These are phyloP conservation scores for Ustilago esculenta DNA, from an alignment of 1,284 basidiomycete genomes.

Conservation along the genomic window DNA sequence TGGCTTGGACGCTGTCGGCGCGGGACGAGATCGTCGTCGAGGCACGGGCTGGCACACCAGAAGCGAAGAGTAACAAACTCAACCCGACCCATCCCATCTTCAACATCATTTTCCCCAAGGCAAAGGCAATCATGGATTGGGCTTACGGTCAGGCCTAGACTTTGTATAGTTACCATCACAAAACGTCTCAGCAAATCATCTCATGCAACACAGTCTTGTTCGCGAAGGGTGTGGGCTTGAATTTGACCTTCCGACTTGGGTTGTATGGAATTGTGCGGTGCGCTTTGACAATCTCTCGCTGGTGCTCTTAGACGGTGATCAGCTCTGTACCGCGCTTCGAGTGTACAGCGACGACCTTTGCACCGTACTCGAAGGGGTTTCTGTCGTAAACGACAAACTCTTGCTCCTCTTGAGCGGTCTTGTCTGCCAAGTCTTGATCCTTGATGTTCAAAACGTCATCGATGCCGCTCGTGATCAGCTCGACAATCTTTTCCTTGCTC, in stretches of 20 bases:
- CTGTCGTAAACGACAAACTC: slow-evolving; percentile 77
- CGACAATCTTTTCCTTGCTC: slow-evolving; percentile 72
- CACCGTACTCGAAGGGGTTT: slow-evolving; percentile 72
- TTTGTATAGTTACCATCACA: too few relatives aligned
- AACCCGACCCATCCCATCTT: slow-evolving; percentile 59
- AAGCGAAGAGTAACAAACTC: slow-evolving; percentile 28
- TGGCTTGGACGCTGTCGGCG: slow-evolving; percentile 44
- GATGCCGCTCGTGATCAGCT: slow-evolving; percentile 74
- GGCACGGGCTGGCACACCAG: slow-evolving; percentile 7
- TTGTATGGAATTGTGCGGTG: too few relatives aligned
- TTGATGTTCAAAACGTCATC: slow-evolving; percentile 74
- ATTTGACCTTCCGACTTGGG: too few relatives aligned
- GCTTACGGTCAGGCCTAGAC: slow-evolving; percentile 39
- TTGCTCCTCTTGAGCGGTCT: too few relatives aligned
- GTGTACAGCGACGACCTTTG: slow-evolving; percentile 73
- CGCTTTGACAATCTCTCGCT: background rate
- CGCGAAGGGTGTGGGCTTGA: too few relatives aligned
- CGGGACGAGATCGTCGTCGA: slow-evolving; percentile 34
- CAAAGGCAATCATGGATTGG: slow-evolving; percentile 58
- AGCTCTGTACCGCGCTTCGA: slow-evolving; percentile 37
- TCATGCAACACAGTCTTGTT: too few relatives aligned
- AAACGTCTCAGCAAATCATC: too few relatives aligned
- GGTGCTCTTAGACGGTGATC: slow-evolving; percentile 16
- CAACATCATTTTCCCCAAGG: slow-evolving; percentile 52
- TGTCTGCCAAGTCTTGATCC: too few relatives aligned